Evolutionary conservation across 257 asterid species (phyloP), one percentile per base, ranked within the genome.

Genomic region (Solanum arcanum): DNA sequence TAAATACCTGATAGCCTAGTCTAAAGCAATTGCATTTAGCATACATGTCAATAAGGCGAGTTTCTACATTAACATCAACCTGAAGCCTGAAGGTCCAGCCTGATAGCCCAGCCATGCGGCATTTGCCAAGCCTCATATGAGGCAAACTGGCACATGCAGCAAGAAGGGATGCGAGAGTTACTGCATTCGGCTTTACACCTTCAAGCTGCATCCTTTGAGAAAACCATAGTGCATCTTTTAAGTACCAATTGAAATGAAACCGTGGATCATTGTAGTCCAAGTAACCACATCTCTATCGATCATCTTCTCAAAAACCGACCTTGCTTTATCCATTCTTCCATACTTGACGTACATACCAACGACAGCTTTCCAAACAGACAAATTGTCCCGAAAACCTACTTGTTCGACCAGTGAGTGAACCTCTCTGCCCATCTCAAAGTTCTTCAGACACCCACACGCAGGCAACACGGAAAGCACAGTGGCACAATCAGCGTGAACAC

Each of bases 201-300:
- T 92, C 95, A 72, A 90, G 86, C 91, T 94, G 98, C 35, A 33
- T 33, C 35, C 35, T 33, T 33, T 33, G 35, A 33, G 35, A 33
- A 89, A 95, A 64, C 86, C 88, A 92, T 29, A 95, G 81, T 7
- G 98, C 98, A 70, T 33, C 59, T 86, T 64, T 21, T 47, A 88
- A 64, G 59, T 94, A 84, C 90, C 92, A 15, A 84, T 89, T 87
- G 88, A 89, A 87, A 93, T 86, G 90, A 92, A 93, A 37, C 99
- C 98, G n/a, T 94, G 90, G 59, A 96, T 93, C 94, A 96, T 69
- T n/a, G 95, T 88, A 60, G 99, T 96, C 99, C 99, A 96, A 2
- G 95, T 91, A 47, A 95, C 94, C 35, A 96, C 98, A 82, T 96
- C 99, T 89, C 88, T 95, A 89, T 93, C 93, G 13, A 78, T 84